Evolutionary conservation across 129 eudicot species (phyloP).

Genomic region (Flaveria linearis): DNA sequence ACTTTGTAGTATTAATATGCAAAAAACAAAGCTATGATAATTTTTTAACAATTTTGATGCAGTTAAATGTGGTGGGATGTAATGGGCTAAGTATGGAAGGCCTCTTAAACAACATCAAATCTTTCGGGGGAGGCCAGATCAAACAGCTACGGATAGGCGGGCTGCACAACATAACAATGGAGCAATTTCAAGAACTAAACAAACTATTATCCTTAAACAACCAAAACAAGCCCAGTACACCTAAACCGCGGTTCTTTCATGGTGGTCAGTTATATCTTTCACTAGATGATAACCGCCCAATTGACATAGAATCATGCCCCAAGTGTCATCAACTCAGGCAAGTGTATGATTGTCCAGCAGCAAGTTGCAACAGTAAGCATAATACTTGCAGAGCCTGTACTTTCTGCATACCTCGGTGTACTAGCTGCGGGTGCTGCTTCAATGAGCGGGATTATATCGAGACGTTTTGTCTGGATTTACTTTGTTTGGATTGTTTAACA

Average conservation of each 20-base stretch:
- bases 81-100: slow-evolving; percentile 47
- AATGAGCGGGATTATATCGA: slow-evolving; percentile 51
- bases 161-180: slow-evolving; percentile 35
- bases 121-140: slow-evolving; percentile 37
- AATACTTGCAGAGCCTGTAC: slow-evolving; percentile 59
- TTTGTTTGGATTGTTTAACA: slow-evolving; percentile 53
- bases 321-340: slow-evolving; percentile 53
- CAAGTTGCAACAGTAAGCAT: slow-evolving; percentile 42
- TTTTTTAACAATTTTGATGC: slow-evolving; percentile 31
- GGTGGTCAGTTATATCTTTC: slow-evolving; percentile 55
- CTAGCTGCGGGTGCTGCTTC: slow-evolving; percentile 64
- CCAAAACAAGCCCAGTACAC: slow-evolving; percentile 24
- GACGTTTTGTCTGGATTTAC: slow-evolving; percentile 40
- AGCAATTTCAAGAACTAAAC: slow-evolving; percentile 53
- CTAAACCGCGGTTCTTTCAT: slow-evolving; percentile 53
- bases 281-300: slow-evolving; percentile 63
- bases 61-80: slow-evolving; percentile 74
- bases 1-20: not conserved
- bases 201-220: slow-evolving; percentile 32
- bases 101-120: slow-evolving; percentile 46
- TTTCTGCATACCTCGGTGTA: slow-evolving; percentile 59
- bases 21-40: not conserved
- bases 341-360: slow-evolving; percentile 67
- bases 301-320: slow-evolving; percentile 75
- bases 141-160: slow-evolving; percentile 59